Evolutionary conservation across 495 filamentous ascomycete genomes (phyloP), one percentile per base, ranked within the genome.

Genomic region (Neurospora sp.): DNA sequence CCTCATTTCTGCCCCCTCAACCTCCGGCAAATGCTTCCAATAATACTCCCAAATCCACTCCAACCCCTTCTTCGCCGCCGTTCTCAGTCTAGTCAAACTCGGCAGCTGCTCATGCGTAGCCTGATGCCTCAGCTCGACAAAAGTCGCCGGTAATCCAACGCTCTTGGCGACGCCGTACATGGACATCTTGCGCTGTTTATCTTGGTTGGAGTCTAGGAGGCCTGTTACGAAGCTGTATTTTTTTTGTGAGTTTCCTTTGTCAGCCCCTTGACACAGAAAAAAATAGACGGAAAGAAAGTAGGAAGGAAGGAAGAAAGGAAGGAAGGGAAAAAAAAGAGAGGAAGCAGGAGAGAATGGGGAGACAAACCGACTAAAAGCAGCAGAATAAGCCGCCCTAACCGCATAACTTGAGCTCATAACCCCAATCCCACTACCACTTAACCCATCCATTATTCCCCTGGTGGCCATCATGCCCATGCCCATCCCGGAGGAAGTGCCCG

Each of bases 1-100:
- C 12, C 31, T 27, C 12, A 38, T 38, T 5, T 41, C 74, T 4
- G 70, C 73, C 31, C 75, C 74, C 31, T 75, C 74, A 39, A 73
- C 71, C 42, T 70, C 71, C 27, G 22, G n/a, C 39, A 91, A 76
- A 53, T 84, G 77, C 39, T 79, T 82, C 95, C 95, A 98, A 81
- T 97, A 97, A 77, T 91, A 90, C 44, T 86, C 85, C 93, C 93
- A 97, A 69, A 98, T 86, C 95, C 95, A 98, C 39, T 86, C 87
- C 69, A 98, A 82, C 2, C 90, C 92, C 75, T 90, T 87, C 74
- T 85, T 75, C 3, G 90, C 86, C 6, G 91, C 89, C 14, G 84
- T 84, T 70, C 92, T 85, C 71, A 98, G 81, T 37, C 92, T 87
- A 8, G 86, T 81, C 70, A 98, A 82, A 1, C 89, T 88, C 1